A percentile compares a stretch with the other conserved stretches of the same genome.
These are phyloP conservation scores for Parastagonospora avenae DNA, from an alignment of 2,329 filamentous ascomycete genomes.

Conservation along the genomic window DNA sequence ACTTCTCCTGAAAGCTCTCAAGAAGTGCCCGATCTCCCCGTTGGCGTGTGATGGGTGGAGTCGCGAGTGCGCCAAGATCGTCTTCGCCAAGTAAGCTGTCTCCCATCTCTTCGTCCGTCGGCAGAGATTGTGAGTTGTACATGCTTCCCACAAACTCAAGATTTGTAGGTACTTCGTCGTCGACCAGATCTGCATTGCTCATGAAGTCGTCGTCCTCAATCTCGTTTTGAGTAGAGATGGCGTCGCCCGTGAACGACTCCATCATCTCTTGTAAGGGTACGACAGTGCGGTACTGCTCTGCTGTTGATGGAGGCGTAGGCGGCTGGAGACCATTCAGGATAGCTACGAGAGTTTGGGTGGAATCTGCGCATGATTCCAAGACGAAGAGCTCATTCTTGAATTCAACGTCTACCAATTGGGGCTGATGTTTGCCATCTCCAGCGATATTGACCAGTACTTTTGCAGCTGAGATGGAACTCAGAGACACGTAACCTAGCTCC, in stretches of 20 bases:
- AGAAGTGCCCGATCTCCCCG: slow-evolving; percentile 48
- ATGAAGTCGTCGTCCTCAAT: slow-evolving; percentile 55
- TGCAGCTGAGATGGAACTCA: slow-evolving; percentile 86
- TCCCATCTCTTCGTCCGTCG: slow-evolving; percentile 49
- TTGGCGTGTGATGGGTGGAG: slow-evolving; percentile 36
- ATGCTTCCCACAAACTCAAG: slow-evolving; percentile 61
- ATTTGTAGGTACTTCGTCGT: slow-evolving; percentile 49
- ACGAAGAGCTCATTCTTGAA: slow-evolving; percentile 85
- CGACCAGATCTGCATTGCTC: slow-evolving; percentile 45
- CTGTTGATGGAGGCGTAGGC: slow-evolving; percentile 79
- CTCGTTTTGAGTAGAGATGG: slow-evolving; percentile 68
- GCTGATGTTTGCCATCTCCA: slow-evolving; percentile 60
- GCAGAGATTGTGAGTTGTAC: slow-evolving; percentile 52
- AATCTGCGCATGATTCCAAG: slow-evolving; percentile 94
- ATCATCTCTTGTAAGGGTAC: slow-evolving; percentile 87
- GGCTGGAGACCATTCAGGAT: slow-evolving; percentile 81
- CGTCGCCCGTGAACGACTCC: slow-evolving; percentile 86
- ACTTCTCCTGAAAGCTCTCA: slow-evolving; percentile 60
- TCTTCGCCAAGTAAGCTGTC: slow-evolving; percentile 50
- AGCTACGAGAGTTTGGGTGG: slow-evolving; percentile 86
- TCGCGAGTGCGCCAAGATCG: slow-evolving; percentile 43
- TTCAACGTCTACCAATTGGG: slow-evolving; percentile 76
- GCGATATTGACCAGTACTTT: slow-evolving; percentile 68
- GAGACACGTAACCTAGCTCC: slow-evolving; percentile 77
- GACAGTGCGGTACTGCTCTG: slow-evolving; percentile 84